Conservation (phyloP, 495 filamentous ascomycete genomes). For the Hypoxylon cercidicola region DNA sequence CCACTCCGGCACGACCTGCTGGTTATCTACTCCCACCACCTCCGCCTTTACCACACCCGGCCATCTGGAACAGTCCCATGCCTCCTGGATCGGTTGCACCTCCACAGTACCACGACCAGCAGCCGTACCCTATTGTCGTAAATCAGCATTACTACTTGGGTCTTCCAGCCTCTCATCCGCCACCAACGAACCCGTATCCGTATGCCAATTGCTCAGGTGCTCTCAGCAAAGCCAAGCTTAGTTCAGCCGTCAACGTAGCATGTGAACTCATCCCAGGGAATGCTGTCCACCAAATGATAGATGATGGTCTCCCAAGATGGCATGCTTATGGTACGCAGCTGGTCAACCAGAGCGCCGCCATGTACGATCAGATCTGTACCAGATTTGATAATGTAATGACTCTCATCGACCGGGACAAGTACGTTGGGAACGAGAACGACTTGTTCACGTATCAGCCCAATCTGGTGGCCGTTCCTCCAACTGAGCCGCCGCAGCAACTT, state of each 20-base stretch:
- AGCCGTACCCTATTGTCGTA: constrained; percentile 54
- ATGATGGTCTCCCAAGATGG: constrained; percentile 50
- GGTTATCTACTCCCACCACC: constrained; percentile 45
- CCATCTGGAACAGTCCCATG: constrained; percentile 43
- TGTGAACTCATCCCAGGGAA: constrained; percentile 46
- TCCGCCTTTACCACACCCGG: constrained; percentile 42
- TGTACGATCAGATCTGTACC: constrained; percentile 66
- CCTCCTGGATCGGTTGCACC: constrained; percentile 27
- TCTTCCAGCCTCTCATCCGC: constrained; percentile 40
- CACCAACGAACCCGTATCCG: constrained; percentile 30
- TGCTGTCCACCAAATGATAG: constrained; percentile 45
- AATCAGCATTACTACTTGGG: constrained; percentile 61
- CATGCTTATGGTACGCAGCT: constrained; percentile 53
- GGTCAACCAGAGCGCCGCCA: constrained; percentile 57
- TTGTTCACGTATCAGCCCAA: constrained; percentile 57
- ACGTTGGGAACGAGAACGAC: constrained; percentile 70
- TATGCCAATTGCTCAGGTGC: constrained; percentile 31
- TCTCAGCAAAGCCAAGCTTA: constrained; percentile 50
- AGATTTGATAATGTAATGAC: constrained; percentile 73
- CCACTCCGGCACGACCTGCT: constrained; percentile 44
- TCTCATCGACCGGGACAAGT: constrained; percentile 73
- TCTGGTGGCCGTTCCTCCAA: constrained; percentile 35
- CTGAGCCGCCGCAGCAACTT: constrained; percentile 27
- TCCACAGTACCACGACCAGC: constrained; percentile 43
- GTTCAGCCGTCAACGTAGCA: constrained; percentile 51